A percentile compares a stretch with the other conserved stretches of the same genome.
phyloP scores from a whole-genome alignment of 163 green algal species.

The Volvox carteri region DNA sequence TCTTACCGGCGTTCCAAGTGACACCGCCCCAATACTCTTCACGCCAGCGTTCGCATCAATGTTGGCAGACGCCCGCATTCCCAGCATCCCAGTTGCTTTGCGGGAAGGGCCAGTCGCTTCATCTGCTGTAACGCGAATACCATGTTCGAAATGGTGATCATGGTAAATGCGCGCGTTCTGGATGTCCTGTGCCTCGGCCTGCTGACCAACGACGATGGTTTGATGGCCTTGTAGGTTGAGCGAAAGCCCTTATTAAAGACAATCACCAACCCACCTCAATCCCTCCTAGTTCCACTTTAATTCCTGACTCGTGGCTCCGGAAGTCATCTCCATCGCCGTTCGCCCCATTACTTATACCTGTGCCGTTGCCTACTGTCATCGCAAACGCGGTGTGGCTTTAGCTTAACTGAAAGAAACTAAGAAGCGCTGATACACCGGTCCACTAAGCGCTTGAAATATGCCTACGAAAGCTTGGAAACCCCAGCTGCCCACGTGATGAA shows the following conservation, averaged over 20 bases:
- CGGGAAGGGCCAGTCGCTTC: no score
- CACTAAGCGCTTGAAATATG: no score
- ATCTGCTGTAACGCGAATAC: background rate
- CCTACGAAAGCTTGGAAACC: no score
- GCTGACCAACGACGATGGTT: background rate
- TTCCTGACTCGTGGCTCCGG: background rate
- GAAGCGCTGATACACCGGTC: no score
- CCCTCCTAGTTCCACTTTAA: background rate
- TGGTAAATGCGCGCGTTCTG: conserved; percentile 12
- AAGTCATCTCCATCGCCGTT: background rate
- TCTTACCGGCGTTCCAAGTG: background rate
- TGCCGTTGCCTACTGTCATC: background rate
- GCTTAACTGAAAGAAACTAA: no score
- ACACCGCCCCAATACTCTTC: background rate
- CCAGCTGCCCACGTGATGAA: no score
- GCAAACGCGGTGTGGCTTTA: no score
- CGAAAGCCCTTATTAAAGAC: background rate
- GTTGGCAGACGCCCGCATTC: background rate
- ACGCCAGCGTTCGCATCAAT: background rate
- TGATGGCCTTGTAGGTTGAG: background rate
- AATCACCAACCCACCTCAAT: background rate
- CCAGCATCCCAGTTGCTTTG: background rate
- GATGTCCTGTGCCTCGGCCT: background rate
- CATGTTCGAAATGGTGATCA: conserved; percentile 29
- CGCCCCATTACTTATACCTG: background rate